Evolutionary conservation across 2,329 filamentous ascomycete species (phyloP).

Genomic region (Fusarium buharicum): DNA sequence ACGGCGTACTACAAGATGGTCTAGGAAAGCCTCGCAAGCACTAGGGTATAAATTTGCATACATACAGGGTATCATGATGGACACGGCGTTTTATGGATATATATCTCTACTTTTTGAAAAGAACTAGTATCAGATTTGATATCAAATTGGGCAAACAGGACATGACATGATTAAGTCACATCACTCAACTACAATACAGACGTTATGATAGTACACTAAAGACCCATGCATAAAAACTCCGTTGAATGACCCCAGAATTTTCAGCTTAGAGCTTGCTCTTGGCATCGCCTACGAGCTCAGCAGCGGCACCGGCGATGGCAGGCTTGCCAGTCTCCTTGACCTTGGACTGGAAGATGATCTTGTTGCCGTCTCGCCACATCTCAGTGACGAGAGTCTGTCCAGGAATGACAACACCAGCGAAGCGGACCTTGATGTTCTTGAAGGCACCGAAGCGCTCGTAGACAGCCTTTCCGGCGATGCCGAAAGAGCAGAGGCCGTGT

Average conservation of each 20-base stretch:
- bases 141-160: conserved; percentile 35
- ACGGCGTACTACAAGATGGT: conserved; percentile 30
- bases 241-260: conserved; percentile 9
- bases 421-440: conserved; percentile 93
- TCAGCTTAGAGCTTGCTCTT: conserved; percentile 48
- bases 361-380: conserved; percentile 90
- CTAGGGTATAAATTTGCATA: conserved; percentile 29
- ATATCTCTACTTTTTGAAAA: conserved; percentile 2
- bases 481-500: conserved; percentile 96
- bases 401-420: conserved; percentile 84
- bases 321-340: conserved; percentile 94
- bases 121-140: conserved; percentile 18
- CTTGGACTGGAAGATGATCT: conserved; percentile 84
- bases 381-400: conserved; percentile 92
- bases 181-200: conserved; percentile 44
- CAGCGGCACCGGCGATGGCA: conserved; percentile 83
- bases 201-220: conserved; percentile 41
- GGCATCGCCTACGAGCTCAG: conserved; percentile 68
- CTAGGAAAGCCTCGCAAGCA: conserved; percentile 20
- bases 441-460: conserved; percentile 83
- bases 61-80: conserved; percentile 9
- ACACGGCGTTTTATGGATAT: conserved; percentile 28
- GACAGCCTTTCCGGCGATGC: conserved; percentile 89
- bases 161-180: conserved; percentile 31
- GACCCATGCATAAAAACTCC: conserved; percentile 27